phyloP scores from a whole-genome alignment of 305 asterid species.

The Fraxinus ornus region DNA sequence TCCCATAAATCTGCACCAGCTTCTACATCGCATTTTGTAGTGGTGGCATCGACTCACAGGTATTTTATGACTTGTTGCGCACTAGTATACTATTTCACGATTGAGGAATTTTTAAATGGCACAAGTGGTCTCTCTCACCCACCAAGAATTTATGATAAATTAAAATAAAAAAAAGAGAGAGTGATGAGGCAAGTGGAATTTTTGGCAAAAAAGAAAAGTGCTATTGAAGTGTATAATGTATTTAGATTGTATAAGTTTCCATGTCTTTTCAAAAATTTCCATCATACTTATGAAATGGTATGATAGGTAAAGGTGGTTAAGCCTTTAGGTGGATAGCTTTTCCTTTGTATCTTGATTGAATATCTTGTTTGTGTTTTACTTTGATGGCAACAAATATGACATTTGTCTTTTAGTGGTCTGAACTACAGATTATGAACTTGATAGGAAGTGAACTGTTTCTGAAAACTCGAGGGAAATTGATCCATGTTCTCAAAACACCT shows the following conservation, averaged over 20 bases:
- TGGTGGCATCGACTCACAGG: conserved; percentile 97
- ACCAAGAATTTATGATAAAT: neutral
- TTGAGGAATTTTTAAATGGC: neutral
- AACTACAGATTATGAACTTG: neutral
- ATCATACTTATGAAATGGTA: neutral
- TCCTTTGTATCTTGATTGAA: neutral
- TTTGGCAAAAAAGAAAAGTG: neutral
- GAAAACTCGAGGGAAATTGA: neutral
- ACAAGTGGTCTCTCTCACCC: neutral
- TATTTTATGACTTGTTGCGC: conserved; percentile 20
- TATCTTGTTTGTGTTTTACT: neutral
- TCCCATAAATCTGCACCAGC: conserved; percentile 44
- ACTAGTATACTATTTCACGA: neutral
- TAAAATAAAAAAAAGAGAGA: neutral
- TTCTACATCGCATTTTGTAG: conserved; percentile 65
- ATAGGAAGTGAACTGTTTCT: neutral
- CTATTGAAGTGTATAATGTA: neutral
- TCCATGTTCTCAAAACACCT: neutral
- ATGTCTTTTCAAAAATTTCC: neutral
- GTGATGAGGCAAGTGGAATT: neutral
- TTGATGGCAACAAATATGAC: neutral
- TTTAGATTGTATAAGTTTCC: neutral
- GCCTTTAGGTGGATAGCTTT: neutral
- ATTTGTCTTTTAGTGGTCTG: neutral
- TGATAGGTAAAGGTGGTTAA: neutral